Conservation (phyloP, 306 rosid genomes). For the Vicia faba region DNA sequence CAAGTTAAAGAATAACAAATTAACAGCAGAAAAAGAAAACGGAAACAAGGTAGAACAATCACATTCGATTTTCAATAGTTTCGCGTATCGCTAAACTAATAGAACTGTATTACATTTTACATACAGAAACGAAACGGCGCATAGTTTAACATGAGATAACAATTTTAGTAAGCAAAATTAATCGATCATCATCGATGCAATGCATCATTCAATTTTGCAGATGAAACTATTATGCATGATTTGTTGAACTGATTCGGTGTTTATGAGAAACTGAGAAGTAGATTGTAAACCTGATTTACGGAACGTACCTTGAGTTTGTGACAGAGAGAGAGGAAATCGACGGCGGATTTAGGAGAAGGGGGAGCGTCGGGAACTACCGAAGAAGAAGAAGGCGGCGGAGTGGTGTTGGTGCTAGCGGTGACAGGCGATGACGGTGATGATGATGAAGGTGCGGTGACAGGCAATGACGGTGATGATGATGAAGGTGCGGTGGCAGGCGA, state of each 20-base stretch:
- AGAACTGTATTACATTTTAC: not conserved
- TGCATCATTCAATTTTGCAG: not conserved
- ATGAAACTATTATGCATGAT: not conserved
- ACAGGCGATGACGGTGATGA: not conserved
- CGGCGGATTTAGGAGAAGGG: conserved; percentile 63
- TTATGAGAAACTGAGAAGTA: conserved; percentile 13
- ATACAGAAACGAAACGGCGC: not conserved
- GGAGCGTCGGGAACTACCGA: conserved; percentile 36
- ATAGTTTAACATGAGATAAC: no score
- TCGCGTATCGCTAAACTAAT: not conserved
- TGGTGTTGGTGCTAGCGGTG: conserved; percentile 34
- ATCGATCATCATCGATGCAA: not conserved
- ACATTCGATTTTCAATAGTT: not conserved
- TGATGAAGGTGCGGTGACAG: no score
- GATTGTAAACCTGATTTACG: not conserved
- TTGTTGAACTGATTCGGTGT: not conserved
- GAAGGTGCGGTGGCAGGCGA: no score
- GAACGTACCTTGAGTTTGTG: conserved; percentile 66
- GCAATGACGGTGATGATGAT: no score
- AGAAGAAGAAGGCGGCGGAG: conserved; percentile 36
- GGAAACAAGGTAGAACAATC: not conserved
- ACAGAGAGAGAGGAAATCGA: conserved; percentile 83
- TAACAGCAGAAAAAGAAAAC: conserved; percentile 4
- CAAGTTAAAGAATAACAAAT: conserved; percentile 8
- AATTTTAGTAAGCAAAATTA: not conserved